Base-by-base conservation (phyloP, 2,329 filamentous ascomycete genomes). In the Microcera coccophila region DNA sequence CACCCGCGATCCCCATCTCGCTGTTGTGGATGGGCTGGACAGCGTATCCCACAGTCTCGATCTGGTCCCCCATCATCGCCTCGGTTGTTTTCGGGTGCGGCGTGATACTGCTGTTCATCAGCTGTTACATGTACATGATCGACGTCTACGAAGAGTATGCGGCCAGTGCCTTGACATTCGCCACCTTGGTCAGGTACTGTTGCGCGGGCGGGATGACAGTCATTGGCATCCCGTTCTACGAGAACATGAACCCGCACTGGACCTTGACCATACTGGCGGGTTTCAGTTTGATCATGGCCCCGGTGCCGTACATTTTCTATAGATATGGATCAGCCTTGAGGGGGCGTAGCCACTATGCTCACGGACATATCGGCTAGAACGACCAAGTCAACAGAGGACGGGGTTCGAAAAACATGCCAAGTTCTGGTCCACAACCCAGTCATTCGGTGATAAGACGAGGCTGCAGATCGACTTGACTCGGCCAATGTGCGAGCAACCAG, bases 11-110 rank as follows among this genome's bases (percentile, higher is more conserved):
- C 4, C 71, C 74, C 0, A 56, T 75, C 10, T 67, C 65, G 1
- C 63, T 76, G 1, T 76, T 76, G 50, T 75, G 72, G 72, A 63
- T 76, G 16, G 74, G 69, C 4, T 76, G 73, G 73, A 69, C 70
- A 2, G 65, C 66, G 3, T 64, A 68, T 22, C 47, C 62, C 0
- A 50, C 41, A 15, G 65, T 74, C 19, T 69, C 68, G 17, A 67
- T 69, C 48, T 74, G 73, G 63, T 71, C 68, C 0, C 63, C 65
- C 4, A 66, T 75, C 3, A 56, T 72, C 1, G 72, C 70, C 0
- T 61, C 65, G 0, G 57, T 59, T 0, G 43, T 73, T 0, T 73
- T 76, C 19, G 72, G 73, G 2, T 73, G 69, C 33, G 68, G 67
- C 3, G 64, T 74, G 1, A 54, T 45, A 14, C 15, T 8, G 8